phyloP scores from a whole-genome alignment of 192 early-diverging fungal species.

The Geosiphon pyriformis region DNA sequence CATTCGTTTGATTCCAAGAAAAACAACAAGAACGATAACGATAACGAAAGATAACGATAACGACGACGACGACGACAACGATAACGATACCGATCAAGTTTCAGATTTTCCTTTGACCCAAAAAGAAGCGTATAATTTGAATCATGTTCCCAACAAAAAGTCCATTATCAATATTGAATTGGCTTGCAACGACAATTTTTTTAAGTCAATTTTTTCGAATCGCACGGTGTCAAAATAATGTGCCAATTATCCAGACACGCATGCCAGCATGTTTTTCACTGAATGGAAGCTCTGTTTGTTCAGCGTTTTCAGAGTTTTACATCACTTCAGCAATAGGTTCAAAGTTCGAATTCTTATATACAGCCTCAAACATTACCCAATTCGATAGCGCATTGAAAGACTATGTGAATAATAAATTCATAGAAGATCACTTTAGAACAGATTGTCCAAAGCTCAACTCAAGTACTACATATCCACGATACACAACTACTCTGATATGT shows the following conservation, averaged over 20 bases:
- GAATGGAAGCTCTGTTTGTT: neutral
- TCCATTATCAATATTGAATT: too few species aligned
- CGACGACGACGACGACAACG: too few species aligned
- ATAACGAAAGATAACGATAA: too few species aligned
- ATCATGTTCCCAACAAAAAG: too few species aligned
- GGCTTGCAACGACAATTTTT: too few species aligned
- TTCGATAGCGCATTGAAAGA: constrained; percentile 5
- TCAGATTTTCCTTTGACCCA: too few species aligned
- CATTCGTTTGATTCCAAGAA: too few species aligned
- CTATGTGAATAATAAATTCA: constrained; percentile 16
- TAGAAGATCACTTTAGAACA: neutral
- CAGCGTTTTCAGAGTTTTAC: neutral
- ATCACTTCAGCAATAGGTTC: neutral
- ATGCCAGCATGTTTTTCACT: constrained; percentile 13
- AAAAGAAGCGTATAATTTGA: too few species aligned
- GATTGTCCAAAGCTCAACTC: neutral
- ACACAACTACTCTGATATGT: constrained; percentile 8
- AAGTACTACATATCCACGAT: neutral
- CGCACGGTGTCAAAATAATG: too few species aligned
- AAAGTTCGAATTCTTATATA: neutral
- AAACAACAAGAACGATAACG: too few species aligned
- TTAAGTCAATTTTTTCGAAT: too few species aligned
- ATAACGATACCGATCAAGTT: too few species aligned
- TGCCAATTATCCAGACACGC: neutral
- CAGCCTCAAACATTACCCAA: neutral